Evolutionary conservation across 176 grass and related monocot species (phyloP), one percentile per base, ranked within the genome.

Genomic region (Eragrostis curvula): DNA sequence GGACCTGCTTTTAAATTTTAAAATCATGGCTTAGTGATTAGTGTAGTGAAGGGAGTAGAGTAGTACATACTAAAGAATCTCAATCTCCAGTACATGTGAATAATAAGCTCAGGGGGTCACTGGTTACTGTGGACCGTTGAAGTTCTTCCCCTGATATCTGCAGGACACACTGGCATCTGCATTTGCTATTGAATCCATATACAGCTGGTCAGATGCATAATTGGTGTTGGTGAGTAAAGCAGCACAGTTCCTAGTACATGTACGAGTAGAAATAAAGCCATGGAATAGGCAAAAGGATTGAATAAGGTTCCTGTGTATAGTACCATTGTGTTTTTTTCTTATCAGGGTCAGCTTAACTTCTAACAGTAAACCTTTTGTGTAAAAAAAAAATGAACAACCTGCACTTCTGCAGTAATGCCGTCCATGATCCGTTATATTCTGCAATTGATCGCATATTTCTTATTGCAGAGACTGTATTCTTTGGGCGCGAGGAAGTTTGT

Each of bases 401-500:
- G n/a, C n/a, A n/a, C n/a, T n/a, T n/a, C n/a, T n/a, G n/a, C n/a
- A n/a, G n/a, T n/a, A n/a, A n/a, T n/a, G n/a, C n/a, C n/a, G n/a
- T n/a, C n/a, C n/a, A n/a, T n/a, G n/a, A n/a, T n/a, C n/a, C n/a
- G n/a, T n/a, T n/a, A n/a, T n/a, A n/a, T n/a, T n/a, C n/a, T n/a
- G n/a, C n/a, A n/a, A n/a, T n/a, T n/a, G n/a, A n/a, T n/a, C n/a
- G n/a, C n/a, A n/a, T 2, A 27, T 6, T 70, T 30, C 16, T 12
- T 12, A 5, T 16, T 59, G 15, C 82, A 94, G 91, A 88, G 73
- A 49, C 75, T 90, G 12, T 88, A 94, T 18, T 71, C 40, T 61
- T 70, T 94, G 0, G 91, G 91, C 28, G 91, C 85, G 2, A 85
- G 85, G 69, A 94, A 94, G 77, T 94, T 90, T 12, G 85, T 88